A percentile compares a stretch with the other conserved stretches of the same genome.
These are phyloP conservation scores for Gnomoniopsis sp. DNA, from an alignment of 2,329 filamentous ascomycete genomes.

Conservation along the genomic window DNA sequence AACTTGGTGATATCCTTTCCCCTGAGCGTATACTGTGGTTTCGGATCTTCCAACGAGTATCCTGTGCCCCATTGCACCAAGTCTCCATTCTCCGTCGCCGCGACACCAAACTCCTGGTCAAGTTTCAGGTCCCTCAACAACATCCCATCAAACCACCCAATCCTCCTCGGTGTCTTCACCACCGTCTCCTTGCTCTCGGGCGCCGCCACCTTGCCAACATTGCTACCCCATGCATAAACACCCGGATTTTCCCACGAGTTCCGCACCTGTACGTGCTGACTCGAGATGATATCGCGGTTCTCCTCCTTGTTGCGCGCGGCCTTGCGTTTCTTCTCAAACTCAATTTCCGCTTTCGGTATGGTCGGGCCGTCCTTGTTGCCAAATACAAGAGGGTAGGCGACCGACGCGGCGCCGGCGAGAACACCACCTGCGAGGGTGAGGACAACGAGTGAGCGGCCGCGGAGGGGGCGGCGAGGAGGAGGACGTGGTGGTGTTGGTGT, in stretches of 20 bases:
- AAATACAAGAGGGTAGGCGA: slow-evolving; percentile 16
- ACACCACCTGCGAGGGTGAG: slow-evolving; percentile 1
- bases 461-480: not conserved
- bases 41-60: slow-evolving; percentile 61
- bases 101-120: slow-evolving; percentile 76
- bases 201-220: slow-evolving; percentile 78
- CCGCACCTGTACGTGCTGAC: slow-evolving; percentile 84
- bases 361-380: slow-evolving; percentile 15
- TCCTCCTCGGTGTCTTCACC: slow-evolving; percentile 75
- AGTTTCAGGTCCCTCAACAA: slow-evolving; percentile 85
- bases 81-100: slow-evolving; percentile 83
- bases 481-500: slow-evolving; percentile 1
- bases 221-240: slow-evolving; percentile 92
- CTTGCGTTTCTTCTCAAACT: slow-evolving; percentile 65
- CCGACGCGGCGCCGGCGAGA: slow-evolving; percentile 2
- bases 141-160: slow-evolving; percentile 79
- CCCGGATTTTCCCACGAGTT: slow-evolving; percentile 79
- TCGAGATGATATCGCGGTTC: slow-evolving; percentile 72
- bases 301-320: slow-evolving; percentile 64
- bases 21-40: slow-evolving; percentile 68
- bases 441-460: not conserved
- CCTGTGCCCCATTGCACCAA: slow-evolving; percentile 86
- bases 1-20: slow-evolving; percentile 80
- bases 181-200: slow-evolving; percentile 73
- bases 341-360: slow-evolving; percentile 49